These are phyloP conservation scores for Trametes sanguinea DNA, from an alignment of 768 basidiomycete genomes.

Conservation along the genomic window DNA sequence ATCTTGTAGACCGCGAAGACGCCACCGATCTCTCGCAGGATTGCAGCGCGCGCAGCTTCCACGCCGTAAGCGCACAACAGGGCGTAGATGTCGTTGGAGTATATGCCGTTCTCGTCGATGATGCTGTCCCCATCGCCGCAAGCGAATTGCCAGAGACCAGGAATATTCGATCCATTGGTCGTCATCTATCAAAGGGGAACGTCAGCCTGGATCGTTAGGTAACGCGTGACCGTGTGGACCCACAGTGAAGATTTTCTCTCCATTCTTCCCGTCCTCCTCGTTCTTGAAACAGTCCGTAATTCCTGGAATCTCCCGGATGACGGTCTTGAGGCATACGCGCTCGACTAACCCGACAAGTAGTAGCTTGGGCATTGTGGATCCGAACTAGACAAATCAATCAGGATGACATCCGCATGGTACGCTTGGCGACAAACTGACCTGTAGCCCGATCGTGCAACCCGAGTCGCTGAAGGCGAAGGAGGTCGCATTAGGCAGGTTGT, in stretches of 20 bases:
- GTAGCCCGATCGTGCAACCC: slow-evolving; percentile 77
- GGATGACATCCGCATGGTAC: background rate
- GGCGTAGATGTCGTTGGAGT: slow-evolving; percentile 95
- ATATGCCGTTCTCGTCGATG: slow-evolving; percentile 77
- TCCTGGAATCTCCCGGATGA: slow-evolving; percentile 87
- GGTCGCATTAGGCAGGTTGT: slow-evolving; percentile 63
- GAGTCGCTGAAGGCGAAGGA: slow-evolving; percentile 70
- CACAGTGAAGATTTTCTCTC: slow-evolving; percentile 52
- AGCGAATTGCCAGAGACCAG: slow-evolving; percentile 81
- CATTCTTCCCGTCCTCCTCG: slow-evolving; percentile 59
- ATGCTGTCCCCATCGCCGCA: slow-evolving; percentile 45
- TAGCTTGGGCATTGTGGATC: slow-evolving; percentile 86
- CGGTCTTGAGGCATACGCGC: slow-evolving; percentile 76
- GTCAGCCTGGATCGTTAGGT: background rate
- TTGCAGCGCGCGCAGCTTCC: slow-evolving; percentile 91
- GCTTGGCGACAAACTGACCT: slow-evolving; percentile 54
- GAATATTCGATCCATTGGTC: slow-evolving; percentile 93
- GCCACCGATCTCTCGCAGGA: slow-evolving; percentile 86
- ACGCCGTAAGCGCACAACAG: slow-evolving; percentile 92
- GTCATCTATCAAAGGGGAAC: slow-evolving; percentile 51
- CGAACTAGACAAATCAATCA: slow-evolving; percentile 56
- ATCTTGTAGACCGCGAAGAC: slow-evolving; percentile 97
- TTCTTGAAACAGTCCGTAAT: slow-evolving; percentile 86
- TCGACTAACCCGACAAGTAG: slow-evolving; percentile 94
- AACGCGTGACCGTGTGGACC: slow-evolving; percentile 16